Conservation (phyloP, 2,329 filamentous ascomycete genomes). For the Fusarium clavum region DNA sequence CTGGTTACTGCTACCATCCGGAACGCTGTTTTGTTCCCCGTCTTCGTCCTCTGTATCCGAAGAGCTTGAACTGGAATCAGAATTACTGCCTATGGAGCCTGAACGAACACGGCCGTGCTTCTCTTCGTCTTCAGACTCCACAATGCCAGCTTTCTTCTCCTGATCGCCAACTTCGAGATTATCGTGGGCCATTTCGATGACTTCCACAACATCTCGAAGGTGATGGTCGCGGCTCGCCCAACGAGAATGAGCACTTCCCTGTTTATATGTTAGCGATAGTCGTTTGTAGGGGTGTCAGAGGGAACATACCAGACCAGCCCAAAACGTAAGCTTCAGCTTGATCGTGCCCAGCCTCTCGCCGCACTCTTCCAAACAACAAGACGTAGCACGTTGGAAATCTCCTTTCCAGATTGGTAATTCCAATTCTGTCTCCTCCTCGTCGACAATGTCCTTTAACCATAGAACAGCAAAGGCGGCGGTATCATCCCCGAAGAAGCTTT, state of each 20-base stretch:
- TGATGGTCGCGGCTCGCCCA: constrained; percentile 53
- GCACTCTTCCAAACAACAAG: constrained; percentile 55
- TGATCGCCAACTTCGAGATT: constrained; percentile 48
- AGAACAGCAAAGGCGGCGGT: constrained; percentile 72
- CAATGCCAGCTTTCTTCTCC: constrained; percentile 53
- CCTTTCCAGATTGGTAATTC: constrained; percentile 75
- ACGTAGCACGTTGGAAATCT: constrained; percentile 61
- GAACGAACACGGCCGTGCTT: constrained; percentile 9
- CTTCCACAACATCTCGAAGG: constrained; percentile 57
- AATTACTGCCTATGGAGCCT: constrained; percentile 38
- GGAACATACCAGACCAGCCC: constrained; percentile 51
- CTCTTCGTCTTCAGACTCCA: constrained; percentile 46
- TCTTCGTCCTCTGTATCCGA: constrained; percentile 49
- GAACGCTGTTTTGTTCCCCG: constrained; percentile 36
- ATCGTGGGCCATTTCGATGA: constrained; percentile 58
- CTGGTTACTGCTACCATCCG: constrained; percentile 53
- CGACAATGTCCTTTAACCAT: constrained; percentile 76
- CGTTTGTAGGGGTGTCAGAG: neutral
- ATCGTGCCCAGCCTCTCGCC: constrained; percentile 62
- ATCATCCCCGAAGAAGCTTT: constrained; percentile 60
- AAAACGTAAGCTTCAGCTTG: constrained; percentile 54
- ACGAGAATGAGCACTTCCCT: constrained; percentile 53
- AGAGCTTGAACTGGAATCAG: constrained; percentile 47
- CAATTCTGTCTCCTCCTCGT: constrained; percentile 72
- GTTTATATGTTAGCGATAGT: constrained; percentile 10